phyloP scores from a whole-genome alignment of 495 filamentous ascomycete genomes.

The Filosporella fistucella region DNA sequence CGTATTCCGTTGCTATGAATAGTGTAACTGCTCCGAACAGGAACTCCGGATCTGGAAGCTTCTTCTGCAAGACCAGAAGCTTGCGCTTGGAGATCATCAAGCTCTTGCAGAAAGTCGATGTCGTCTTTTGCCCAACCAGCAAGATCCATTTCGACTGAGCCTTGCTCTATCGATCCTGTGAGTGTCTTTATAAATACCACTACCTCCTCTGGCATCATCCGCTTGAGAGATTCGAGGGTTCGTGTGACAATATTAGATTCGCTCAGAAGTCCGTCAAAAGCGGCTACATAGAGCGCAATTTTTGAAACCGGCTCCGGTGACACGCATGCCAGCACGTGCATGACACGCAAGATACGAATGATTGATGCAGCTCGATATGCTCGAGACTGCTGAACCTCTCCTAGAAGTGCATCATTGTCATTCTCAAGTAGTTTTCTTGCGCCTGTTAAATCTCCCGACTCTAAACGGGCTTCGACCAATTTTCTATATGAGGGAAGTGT shows the following conservation, averaged over 20 bases:
- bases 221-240: slow-evolving; percentile 33
- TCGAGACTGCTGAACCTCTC: slow-evolving; percentile 21
- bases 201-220: slow-evolving; percentile 35
- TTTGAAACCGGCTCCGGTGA: slow-evolving; percentile 2
- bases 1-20: slow-evolving; percentile 66
- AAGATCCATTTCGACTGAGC: slow-evolving; percentile 12
- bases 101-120: slow-evolving; percentile 26
- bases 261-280: slow-evolving; percentile 11
- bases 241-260: slow-evolving; percentile 13
- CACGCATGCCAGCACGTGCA: slow-evolving; percentile 10
- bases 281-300: slow-evolving; percentile 21
- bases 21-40: slow-evolving; percentile 72
- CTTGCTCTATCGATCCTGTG: slow-evolving; percentile 25
- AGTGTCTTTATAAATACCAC: slow-evolving; percentile 30
- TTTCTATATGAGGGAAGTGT: slow-evolving; percentile 75
- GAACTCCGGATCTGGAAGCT: slow-evolving; percentile 35
- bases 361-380: slow-evolving; percentile 26
- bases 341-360: slow-evolving; percentile 7
- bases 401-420: slow-evolving; percentile 20
- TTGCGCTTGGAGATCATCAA: slow-evolving; percentile 35
- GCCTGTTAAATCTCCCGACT: not conserved
- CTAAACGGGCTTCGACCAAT: slow-evolving; percentile 34
- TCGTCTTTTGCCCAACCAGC: slow-evolving; percentile 25
- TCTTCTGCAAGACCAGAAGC: slow-evolving; percentile 34
- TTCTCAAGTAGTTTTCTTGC: slow-evolving; percentile 21